phyloP scores from a whole-genome alignment of 257 asterid species.

The Solanum megistacrolobum region DNA sequence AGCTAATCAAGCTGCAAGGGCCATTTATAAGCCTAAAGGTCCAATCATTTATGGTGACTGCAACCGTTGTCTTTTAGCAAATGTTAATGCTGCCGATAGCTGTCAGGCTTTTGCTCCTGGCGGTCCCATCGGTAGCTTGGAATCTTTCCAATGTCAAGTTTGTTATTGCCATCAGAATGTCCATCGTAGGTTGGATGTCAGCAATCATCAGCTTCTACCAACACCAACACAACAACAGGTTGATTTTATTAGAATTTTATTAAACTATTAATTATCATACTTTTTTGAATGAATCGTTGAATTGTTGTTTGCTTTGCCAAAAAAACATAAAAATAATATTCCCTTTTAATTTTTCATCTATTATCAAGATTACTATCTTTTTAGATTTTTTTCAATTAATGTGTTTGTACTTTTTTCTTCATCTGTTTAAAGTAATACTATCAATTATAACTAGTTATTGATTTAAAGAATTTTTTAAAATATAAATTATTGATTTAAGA shows the following conservation, averaged over 20 bases:
- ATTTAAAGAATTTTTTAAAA: no score
- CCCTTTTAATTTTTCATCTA: no score
- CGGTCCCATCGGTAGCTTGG: background rate
- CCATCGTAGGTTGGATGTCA: background rate
- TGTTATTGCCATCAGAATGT: background rate
- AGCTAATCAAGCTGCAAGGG: background rate
- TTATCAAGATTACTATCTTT: no score
- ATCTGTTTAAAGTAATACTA: background rate
- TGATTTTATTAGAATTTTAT: background rate
- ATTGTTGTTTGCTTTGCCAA: no score
- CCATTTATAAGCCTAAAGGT: background rate
- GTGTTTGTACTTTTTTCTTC: background rate
- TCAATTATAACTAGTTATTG: background rate
- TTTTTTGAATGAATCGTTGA: background rate
- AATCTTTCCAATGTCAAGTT: background rate
- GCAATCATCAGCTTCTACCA: background rate
- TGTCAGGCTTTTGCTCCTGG: background rate
- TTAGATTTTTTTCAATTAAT: no score
- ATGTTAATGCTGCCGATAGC: background rate
- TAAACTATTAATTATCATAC: background rate
- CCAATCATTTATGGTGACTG: background rate
- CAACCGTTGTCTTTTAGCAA: background rate
- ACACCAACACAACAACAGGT: background rate
- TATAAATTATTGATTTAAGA: background rate
- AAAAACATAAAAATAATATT: no score